Percentiles rank a stretch among this genome's conserved stretches.
These are phyloP conservation scores for Heterobasidion occidentale DNA, from an alignment of 1,284 basidiomycete genomes.

Conservation along the genomic window DNA sequence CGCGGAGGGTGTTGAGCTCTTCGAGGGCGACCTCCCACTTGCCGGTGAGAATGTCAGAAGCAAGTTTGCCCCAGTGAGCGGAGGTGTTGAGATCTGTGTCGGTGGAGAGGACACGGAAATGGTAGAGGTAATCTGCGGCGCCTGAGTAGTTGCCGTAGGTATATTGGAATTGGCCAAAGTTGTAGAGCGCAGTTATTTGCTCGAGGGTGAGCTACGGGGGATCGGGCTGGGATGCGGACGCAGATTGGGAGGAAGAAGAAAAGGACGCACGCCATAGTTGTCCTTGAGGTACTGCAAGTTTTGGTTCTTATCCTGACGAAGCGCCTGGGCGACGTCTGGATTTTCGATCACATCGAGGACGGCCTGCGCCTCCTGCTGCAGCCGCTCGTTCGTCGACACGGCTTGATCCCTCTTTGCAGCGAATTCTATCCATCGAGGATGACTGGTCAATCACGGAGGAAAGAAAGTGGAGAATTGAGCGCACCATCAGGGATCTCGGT, in stretches of 20 bases:
- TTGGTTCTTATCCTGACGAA: conserved; percentile 94
- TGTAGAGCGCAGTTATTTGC: conserved; percentile 94
- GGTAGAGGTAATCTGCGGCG: conserved; percentile 96
- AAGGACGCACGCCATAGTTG: conserved; percentile 75
- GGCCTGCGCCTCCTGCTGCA: conserved; percentile 85
- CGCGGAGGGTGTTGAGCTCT: conserved; percentile 90
- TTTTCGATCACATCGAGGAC: conserved; percentile 96
- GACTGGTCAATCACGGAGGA: no score
- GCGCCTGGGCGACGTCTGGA: conserved; percentile 86
- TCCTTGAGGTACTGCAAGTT: conserved; percentile 93
- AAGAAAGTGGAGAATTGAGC: conserved; percentile 10
- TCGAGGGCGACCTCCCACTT: conserved; percentile 92
- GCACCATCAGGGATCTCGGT: conserved; percentile 60
- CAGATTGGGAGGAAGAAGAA: conserved; percentile 1
- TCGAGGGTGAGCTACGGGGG: conserved; percentile 76
- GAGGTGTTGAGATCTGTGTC: conserved; percentile 89
- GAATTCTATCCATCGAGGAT: conserved; percentile 52
- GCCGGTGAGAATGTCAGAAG: conserved; percentile 91
- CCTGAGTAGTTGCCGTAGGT: conserved; percentile 95
- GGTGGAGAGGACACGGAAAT: conserved; percentile 95
- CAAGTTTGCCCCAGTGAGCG: conserved; percentile 97
- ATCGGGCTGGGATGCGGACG: conserved; percentile 1
- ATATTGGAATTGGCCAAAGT: conserved; percentile 98
- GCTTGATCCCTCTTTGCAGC: conserved; percentile 73
- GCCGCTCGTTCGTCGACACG: conserved; percentile 74